These are phyloP conservation scores for Drosera capensis DNA, from an alignment of 148 eudicot species.

Conservation along the genomic window DNA sequence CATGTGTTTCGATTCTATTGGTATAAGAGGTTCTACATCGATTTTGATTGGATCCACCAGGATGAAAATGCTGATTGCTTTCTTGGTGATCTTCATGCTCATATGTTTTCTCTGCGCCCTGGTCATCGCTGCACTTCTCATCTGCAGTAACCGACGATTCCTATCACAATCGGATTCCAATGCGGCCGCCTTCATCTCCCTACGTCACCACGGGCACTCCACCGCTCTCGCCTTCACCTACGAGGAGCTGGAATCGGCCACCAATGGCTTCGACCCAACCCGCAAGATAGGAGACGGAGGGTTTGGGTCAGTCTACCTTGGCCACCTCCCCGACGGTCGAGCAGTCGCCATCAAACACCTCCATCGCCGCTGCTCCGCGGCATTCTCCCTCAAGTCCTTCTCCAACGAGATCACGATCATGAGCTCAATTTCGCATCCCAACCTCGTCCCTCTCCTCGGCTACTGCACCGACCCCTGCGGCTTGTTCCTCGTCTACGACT, in stretches of 20 bases:
- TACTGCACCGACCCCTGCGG: slow-evolving; percentile 91
- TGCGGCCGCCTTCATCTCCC: slow-evolving; percentile 47
- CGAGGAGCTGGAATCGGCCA: slow-evolving; percentile 69
- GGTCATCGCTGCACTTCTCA: slow-evolving; percentile 6
- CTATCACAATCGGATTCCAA: background rate
- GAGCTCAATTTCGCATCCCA: slow-evolving; percentile 60
- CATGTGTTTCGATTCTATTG: slow-evolving; percentile 15
- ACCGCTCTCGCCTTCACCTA: slow-evolving; percentile 67
- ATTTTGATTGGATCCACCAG: slow-evolving; percentile 22
- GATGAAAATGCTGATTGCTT: too few species aligned
- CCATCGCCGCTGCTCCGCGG: slow-evolving; percentile 26
- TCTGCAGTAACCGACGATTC: slow-evolving; percentile 15
- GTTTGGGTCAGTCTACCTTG: slow-evolving; percentile 71
- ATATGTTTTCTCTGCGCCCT: slow-evolving; percentile 20
- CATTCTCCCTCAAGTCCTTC: slow-evolving; percentile 40
- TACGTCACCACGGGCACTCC: slow-evolving; percentile 53
- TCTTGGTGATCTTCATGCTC: slow-evolving; percentile 14
- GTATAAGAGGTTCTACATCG: background rate
- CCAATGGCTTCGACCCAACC: slow-evolving; percentile 62
- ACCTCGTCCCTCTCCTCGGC: slow-evolving; percentile 71
- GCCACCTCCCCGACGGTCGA: slow-evolving; percentile 39
- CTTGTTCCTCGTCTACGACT: slow-evolving; percentile 64
- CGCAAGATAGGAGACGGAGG: slow-evolving; percentile 84
- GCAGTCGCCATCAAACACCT: slow-evolving; percentile 69
- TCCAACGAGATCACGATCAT: slow-evolving; percentile 79